phyloP scores from a whole-genome alignment of 352 stramenopile genomes.

The Aphanomyces astaci region DNA sequence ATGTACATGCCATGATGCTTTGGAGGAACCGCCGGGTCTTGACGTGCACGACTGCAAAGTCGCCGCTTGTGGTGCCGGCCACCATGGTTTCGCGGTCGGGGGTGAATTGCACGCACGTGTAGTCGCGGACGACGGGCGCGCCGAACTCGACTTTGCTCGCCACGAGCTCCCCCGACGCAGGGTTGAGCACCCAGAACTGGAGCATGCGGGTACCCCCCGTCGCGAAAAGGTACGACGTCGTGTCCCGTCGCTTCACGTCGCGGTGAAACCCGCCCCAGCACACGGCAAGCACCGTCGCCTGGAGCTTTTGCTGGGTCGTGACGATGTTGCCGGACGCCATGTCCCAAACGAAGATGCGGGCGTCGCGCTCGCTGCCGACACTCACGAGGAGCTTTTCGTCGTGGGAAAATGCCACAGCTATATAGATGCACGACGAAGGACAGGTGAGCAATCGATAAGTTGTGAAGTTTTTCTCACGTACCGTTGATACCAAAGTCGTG shows the following conservation, averaged over 20 bases:
- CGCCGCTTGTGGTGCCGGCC: conserved; percentile 77
- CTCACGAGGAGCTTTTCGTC: conserved; percentile 84
- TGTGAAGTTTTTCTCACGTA: too few species aligned
- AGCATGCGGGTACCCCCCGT: conserved; percentile 72
- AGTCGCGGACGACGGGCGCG: conserved; percentile 67
- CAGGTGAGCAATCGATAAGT: too few species aligned
- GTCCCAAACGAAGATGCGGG: conserved; percentile 87
- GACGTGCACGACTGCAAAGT: conserved; percentile 77
- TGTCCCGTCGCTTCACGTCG: conserved; percentile 88
- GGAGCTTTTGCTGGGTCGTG: conserved; percentile 66
- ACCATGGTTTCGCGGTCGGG: conserved; percentile 74
- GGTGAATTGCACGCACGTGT: conserved; percentile 76
- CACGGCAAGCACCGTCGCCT: conserved; percentile 47
- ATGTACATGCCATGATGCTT: conserved; percentile 69
- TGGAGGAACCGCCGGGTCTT: conserved; percentile 61
- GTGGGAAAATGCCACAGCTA: conserved; percentile 82
- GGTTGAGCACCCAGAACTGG: conserved; percentile 83
- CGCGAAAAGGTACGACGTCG: conserved; percentile 79
- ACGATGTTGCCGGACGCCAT: conserved; percentile 83
- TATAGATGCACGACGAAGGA: too few species aligned
- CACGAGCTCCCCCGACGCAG: conserved; percentile 64
- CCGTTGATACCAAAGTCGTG: conserved; percentile 81
- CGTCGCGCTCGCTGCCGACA: conserved; percentile 68
- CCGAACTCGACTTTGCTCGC: conserved; percentile 54
- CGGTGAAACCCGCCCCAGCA: conserved; percentile 77